Evolutionary conservation across 352 stramenopile genomes (phyloP).

Genomic region (Globisporangium polare): DNA sequence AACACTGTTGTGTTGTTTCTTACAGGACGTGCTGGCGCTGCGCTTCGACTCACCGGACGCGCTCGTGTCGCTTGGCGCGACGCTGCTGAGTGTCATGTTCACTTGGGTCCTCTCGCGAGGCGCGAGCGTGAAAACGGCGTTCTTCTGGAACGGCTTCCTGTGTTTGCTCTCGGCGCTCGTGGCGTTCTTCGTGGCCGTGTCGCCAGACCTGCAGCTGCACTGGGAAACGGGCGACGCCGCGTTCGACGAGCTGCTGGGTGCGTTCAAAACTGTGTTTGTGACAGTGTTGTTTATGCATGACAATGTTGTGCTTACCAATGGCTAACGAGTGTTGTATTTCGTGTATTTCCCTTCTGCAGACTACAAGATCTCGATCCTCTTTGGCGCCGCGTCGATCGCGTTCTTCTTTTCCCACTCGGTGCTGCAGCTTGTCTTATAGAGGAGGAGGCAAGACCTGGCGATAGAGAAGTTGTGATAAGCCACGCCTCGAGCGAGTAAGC

Average conservation of each 20-base stretch:
- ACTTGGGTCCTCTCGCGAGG: constrained; percentile 33
- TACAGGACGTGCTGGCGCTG: constrained; percentile 47
- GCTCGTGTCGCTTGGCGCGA: constrained; percentile 36
- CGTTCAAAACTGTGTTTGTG: constrained; percentile 9
- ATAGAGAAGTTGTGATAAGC: background rate
- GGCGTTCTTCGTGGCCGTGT: constrained; percentile 65
- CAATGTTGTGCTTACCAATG: constrained; percentile 1
- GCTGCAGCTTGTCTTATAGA: constrained; percentile 44
- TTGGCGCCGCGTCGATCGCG: constrained; percentile 45
- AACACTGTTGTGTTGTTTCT: no score
- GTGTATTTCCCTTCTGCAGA: constrained; percentile 27
- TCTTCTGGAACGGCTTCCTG: constrained; percentile 72
- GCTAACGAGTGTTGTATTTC: no score
- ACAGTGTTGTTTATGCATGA: background rate
- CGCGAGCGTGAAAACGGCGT: constrained; percentile 41
- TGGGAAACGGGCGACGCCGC: constrained; percentile 57
- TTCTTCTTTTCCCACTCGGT: constrained; percentile 73
- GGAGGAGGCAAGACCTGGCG: background rate
- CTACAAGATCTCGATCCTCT: constrained; percentile 82
- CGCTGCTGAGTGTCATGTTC: constrained; percentile 27
- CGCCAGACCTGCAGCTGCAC: constrained; percentile 44
- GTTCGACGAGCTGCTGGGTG: constrained; percentile 72
- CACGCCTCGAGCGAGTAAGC: background rate
- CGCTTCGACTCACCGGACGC: constrained; percentile 54
- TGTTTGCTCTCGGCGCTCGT: constrained; percentile 45